These are phyloP conservation scores for Ogataea sp. DNA, from an alignment of 805 yeast genomes.

Conservation along the genomic window DNA sequence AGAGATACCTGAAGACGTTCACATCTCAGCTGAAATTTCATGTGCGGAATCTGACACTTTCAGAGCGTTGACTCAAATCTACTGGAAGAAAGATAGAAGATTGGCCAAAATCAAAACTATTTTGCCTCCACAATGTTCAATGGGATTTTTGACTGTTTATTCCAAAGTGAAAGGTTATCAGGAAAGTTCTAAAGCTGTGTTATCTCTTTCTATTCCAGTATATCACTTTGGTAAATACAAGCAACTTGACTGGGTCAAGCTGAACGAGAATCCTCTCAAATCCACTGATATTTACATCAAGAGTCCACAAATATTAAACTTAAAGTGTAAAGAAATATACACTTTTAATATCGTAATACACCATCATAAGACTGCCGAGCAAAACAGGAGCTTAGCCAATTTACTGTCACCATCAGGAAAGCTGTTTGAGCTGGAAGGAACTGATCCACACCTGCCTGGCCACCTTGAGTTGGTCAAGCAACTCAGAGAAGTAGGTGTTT, in stretches of 20 bases:
- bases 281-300: conserved; percentile 71
- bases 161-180: conserved; percentile 39
- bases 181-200: conserved; percentile 41
- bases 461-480: conserved; percentile 57
- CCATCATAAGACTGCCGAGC: conserved; percentile 18
- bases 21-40: conserved; percentile 54
- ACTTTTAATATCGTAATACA: conserved; percentile 48
- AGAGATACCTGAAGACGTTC: conserved; percentile 62
- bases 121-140: conserved; percentile 58
- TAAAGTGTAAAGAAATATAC: conserved; percentile 51
- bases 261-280: conserved; percentile 59
- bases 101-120: conserved; percentile 73
- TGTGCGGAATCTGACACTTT: neutral
- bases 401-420: conserved; percentile 83
- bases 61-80: conserved; percentile 68
- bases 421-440: conserved; percentile 46
- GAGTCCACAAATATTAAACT: conserved; percentile 71
- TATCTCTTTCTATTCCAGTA: conserved; percentile 68
- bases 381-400: conserved; percentile 44
- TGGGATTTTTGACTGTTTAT: conserved; percentile 71
- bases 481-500: conserved; percentile 66
- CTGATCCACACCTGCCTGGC: conserved; percentile 11
- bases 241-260: conserved; percentile 51
- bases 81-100: conserved; percentile 58
- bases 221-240: conserved; percentile 61